A percentile compares a stretch with the other conserved stretches of the same genome.
These are phyloP conservation scores for Leccinum truebloodii DNA, from an alignment of 768 basidiomycete species.

Conservation along the genomic window DNA sequence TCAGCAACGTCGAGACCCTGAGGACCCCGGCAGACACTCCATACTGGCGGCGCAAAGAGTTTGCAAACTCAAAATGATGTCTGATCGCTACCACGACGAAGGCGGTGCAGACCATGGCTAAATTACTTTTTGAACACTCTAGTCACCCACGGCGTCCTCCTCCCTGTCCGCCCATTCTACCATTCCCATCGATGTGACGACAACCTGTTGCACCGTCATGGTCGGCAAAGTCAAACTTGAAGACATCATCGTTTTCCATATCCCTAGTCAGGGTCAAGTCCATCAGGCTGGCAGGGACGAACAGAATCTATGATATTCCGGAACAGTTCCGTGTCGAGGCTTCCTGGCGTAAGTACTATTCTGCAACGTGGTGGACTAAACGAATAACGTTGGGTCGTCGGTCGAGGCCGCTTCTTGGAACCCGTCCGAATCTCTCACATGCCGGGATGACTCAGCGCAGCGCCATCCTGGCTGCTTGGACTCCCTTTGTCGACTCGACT, in stretches of 20 bases:
- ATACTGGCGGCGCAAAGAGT: neutral
- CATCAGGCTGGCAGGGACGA: conserved; percentile 25
- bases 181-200: neutral
- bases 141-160: neutral
- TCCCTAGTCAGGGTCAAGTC: conserved; percentile 30
- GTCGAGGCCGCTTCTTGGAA: neutral
- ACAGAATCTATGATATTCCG: conserved; percentile 6
- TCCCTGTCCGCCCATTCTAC: neutral
- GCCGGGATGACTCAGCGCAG: conserved; percentile 5
- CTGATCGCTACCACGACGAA: neutral
- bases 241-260: conserved; percentile 23
- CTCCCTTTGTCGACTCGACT: neutral
- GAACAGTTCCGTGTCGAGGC: conserved; percentile 12
- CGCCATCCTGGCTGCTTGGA: neutral
- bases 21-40: neutral
- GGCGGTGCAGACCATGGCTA: neutral
- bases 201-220: neutral
- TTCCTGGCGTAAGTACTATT: conserved; percentile 9
- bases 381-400: neutral
- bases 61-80: neutral
- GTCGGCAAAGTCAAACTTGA: neutral
- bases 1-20: neutral
- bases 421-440: neutral
- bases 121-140: neutral
- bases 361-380: conserved; percentile 8